Percentiles rank a stretch among this genome's conserved stretches.
Evolutionary conservation across 1,139 yeast genomes (phyloP).

Genomic region (Candida sp.): DNA sequence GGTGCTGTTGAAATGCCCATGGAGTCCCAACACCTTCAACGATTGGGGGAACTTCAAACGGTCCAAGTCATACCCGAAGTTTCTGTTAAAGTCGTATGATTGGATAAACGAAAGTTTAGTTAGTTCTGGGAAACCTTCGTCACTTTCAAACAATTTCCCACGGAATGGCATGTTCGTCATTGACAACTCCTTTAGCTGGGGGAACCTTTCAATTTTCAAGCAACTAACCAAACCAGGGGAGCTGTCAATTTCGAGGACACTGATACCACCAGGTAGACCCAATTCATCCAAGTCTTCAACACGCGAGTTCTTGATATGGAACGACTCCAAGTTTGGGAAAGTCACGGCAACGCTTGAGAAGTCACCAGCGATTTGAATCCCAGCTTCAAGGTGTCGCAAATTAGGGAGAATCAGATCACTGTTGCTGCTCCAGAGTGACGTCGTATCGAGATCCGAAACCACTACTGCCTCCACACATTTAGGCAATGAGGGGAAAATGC

Average conservation of each 20-base stretch:
- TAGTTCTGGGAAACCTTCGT: not conserved
- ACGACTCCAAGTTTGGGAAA: not conserved
- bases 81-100: not conserved
- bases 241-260: not conserved
- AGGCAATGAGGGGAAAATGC: not conserved
- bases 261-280: not conserved
- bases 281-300: not conserved
- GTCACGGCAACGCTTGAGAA: not conserved
- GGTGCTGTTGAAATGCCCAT: not conserved
- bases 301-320: not conserved
- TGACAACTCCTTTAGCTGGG: not conserved
- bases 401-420: not conserved
- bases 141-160: not conserved
- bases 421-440: not conserved
- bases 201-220: not conserved
- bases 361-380: not conserved
- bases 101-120: not conserved
- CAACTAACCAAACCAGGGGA: not conserved
- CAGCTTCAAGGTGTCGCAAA: not conserved
- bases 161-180: not conserved
- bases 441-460: not conserved
- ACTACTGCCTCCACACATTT: not conserved
- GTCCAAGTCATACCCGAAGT: not conserved
- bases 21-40: not conserved
- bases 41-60: not conserved